Evolutionary conservation across 2,329 filamentous ascomycete species (phyloP).

Genomic region (Aureobasidium lini): DNA sequence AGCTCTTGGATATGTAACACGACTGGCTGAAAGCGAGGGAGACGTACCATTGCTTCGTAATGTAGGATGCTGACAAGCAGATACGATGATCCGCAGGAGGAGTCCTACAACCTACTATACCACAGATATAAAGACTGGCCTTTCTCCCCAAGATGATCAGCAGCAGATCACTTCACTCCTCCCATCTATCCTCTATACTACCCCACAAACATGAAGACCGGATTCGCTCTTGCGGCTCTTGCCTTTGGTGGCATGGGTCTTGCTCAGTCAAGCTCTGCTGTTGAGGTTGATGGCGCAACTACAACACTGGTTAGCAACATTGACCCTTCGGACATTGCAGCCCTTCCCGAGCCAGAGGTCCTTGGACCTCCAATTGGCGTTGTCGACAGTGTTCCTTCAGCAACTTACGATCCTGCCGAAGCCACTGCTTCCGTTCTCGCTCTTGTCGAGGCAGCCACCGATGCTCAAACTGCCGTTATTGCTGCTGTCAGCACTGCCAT

Average conservation of each 20-base stretch:
- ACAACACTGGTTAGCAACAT: slow-evolving; percentile 8
- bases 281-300: not conserved
- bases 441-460: not conserved
- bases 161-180: slow-evolving; percentile 3
- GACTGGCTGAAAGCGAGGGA: not conserved
- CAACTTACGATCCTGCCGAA: not conserved
- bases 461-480: slow-evolving; percentile 5
- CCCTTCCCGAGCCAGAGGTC: not conserved
- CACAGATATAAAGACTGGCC: slow-evolving; percentile 4
- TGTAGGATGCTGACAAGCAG: slow-evolving; percentile 4
- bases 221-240: slow-evolving; percentile 10
- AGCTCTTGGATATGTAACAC: not conserved
- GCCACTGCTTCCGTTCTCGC: not conserved
- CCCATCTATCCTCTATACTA: not conserved
- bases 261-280: not conserved
- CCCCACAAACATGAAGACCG: not conserved
- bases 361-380: slow-evolving; percentile 6
- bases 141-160: not conserved
- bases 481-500: not conserved
- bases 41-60: slow-evolving; percentile 1
- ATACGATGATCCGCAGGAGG: not conserved
- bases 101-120: not conserved
- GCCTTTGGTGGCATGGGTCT: slow-evolving; percentile 8
- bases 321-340: slow-evolving; percentile 9
- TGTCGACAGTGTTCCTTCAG: not conserved